phyloP scores from a whole-genome alignment of 371 early-diverging fungal species.

The Rhizopus microsporus region DNA sequence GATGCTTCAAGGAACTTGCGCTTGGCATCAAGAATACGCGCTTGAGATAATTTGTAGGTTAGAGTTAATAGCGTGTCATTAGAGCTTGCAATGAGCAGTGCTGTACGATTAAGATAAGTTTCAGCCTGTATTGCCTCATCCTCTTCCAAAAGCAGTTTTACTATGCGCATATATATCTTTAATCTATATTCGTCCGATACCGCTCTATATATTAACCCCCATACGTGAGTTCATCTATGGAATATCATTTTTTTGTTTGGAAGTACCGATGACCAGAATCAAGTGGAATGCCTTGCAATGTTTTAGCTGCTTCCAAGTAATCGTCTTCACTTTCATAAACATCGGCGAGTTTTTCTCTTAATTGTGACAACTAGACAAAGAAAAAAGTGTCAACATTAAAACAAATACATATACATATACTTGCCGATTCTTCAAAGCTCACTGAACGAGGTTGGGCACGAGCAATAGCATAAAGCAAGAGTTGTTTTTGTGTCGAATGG shows the following conservation, averaged over 20 bases:
- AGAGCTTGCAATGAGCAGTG: slow-evolving; percentile 64
- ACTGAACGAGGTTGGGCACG: slow-evolving; percentile 69
- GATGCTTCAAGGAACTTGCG: slow-evolving; percentile 87
- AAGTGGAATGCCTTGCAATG: slow-evolving; percentile 80
- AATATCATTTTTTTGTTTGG: not conserved
- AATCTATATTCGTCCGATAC: slow-evolving; percentile 79
- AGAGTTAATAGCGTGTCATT: slow-evolving; percentile 54
- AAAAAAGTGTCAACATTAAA: not conserved
- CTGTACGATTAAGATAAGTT: slow-evolving; percentile 80
- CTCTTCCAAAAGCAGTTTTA: slow-evolving; percentile 80
- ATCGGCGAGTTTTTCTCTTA: slow-evolving; percentile 73
- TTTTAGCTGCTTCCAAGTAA: slow-evolving; percentile 78
- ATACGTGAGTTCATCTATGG: not conserved
- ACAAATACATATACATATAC: not conserved
- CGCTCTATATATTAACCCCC: slow-evolving; percentile 37
- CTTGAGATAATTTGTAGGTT: slow-evolving; percentile 78
- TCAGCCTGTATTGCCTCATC: slow-evolving; percentile 84
- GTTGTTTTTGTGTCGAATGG: slow-evolving; percentile 48
- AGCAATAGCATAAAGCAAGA: slow-evolving; percentile 58
- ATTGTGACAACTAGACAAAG: slow-evolving; percentile 60
- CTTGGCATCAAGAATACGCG: slow-evolving; percentile 84
- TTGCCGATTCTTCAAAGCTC: slow-evolving; percentile 89
- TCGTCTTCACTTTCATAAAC: slow-evolving; percentile 78
- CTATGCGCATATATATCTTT: slow-evolving; percentile 83
- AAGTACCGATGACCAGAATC: slow-evolving; percentile 83